Conservation (phyloP, 371 early-diverging fungal species). For the Fennellomyces sp. region DNA sequence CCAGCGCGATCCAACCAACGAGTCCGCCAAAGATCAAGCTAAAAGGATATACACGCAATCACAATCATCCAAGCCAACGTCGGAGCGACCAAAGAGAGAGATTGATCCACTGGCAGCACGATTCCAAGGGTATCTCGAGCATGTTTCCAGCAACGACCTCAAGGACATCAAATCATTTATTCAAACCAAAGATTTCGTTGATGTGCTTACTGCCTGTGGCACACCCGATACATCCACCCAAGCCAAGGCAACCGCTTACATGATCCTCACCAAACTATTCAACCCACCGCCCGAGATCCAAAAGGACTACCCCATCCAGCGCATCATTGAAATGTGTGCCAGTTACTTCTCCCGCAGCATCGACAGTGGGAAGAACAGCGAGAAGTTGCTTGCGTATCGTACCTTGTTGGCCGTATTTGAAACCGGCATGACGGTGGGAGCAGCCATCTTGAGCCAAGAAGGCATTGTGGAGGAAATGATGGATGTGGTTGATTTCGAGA, state of each 20-base stretch:
- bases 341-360: slow-evolving; percentile 43
- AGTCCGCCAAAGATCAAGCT: slow-evolving; percentile 34
- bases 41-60: slow-evolving; percentile 8
- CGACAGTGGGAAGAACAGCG: slow-evolving; percentile 42
- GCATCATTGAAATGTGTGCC: slow-evolving; percentile 42
- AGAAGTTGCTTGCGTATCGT: slow-evolving; percentile 51
- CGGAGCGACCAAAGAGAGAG: background rate
- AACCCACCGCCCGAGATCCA: slow-evolving; percentile 30
- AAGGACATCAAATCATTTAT: slow-evolving; percentile 25
- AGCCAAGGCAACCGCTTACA: slow-evolving; percentile 34
- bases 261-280: slow-evolving; percentile 41
- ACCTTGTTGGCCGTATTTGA: slow-evolving; percentile 69
- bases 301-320: slow-evolving; percentile 29
- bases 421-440: slow-evolving; percentile 61
- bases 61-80: background rate
- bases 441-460: slow-evolving; percentile 49
- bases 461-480: slow-evolving; percentile 4
- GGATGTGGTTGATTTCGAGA: background rate
- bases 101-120: slow-evolving; percentile 10
- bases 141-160: slow-evolving; percentile 12
- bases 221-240: slow-evolving; percentile 19
- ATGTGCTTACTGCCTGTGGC: slow-evolving; percentile 40
- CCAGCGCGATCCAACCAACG: slow-evolving; percentile 31
- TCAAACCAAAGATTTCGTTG: slow-evolving; percentile 31
- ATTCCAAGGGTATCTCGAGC: slow-evolving; percentile 23